Evolutionary conservation across 1,139 yeast species (phyloP), one percentile per base, ranked within the genome.

Genomic region (Nakaseomyces uthaithaninus): DNA sequence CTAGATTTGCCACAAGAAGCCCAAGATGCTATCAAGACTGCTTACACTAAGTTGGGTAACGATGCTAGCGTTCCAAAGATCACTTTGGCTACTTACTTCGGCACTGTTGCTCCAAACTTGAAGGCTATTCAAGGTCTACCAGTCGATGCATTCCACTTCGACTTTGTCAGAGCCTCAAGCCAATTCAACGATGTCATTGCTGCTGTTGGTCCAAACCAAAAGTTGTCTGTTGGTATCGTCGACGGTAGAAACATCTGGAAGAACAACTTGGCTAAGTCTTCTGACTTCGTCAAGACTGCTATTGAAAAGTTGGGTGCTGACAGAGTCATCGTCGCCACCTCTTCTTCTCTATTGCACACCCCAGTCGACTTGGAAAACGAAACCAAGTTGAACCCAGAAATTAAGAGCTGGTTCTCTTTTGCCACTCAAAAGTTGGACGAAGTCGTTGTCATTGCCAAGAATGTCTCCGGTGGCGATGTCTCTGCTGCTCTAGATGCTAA

Each of bases 221-320:
- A 74, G 51, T 75, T 91, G 63, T 89, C 97, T 51, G 95, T 82
- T 53, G 98, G 98, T 84, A 77, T 91, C 59, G 91, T 91, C 60
- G 94, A 86, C 60, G 98, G 98, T 72, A 87, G 98, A 80, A 91
- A 91, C 80, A 85, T 91, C 70, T 91, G 98, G 98, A 91, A 91
- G 78, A 82, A 94, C 66, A 84, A 91, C 74, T 84, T 81, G 60
- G 67, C 91, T 61, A 78, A 79, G 71, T 94, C 98, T 53, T 71
- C 87, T 61, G 82, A 70, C 53, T 65, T 81, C 51, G 94, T 87
- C 58, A 72, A 80, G 66, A 75, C 78, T 68, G 96, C 95, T 56
- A 74, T 83, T 61, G 79, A 69, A 55, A 80, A 82, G 71, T 72
- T 89, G 56, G 96, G 96, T 66, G 73, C 75, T 54, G 94, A 85